Conservation (phyloP, 352 stramenopile species). For the Pythium sukuiense region DNA sequence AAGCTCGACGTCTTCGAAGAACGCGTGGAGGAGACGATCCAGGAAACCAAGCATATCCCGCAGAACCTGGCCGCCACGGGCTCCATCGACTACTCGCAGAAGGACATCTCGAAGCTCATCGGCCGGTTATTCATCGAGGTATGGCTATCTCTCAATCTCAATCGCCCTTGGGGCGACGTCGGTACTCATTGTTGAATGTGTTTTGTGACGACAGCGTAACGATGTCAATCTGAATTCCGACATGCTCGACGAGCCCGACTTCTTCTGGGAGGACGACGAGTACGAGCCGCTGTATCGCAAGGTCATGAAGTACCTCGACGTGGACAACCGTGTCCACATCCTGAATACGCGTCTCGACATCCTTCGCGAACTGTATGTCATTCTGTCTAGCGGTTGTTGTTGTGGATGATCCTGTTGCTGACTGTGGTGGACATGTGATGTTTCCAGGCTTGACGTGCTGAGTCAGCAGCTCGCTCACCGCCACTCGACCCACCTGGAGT, state of each 20-base stretch:
- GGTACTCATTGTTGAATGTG: background rate
- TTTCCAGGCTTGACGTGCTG: constrained; percentile 88
- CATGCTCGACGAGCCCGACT: constrained; percentile 93
- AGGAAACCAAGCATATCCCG: constrained; percentile 87
- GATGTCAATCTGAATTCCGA: constrained; percentile 94
- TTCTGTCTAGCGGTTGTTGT: too few species aligned
- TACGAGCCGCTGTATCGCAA: constrained; percentile 94
- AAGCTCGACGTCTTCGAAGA: constrained; percentile 94
- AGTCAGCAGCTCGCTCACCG: constrained; percentile 90
- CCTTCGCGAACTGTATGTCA: constrained; percentile 86
- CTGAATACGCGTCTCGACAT: constrained; percentile 94
- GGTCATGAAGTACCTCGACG: constrained; percentile 92
- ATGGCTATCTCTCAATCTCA: background rate
- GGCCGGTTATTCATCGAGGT: constrained; percentile 89
- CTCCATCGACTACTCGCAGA: constrained; percentile 90
- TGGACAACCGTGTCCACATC: constrained; percentile 91
- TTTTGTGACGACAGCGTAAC: constrained; percentile 55
- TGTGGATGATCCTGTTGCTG: background rate
- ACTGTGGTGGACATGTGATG: constrained; percentile 3
- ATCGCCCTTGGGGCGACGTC: background rate
- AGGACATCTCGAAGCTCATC: constrained; percentile 91
- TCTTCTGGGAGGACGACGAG: constrained; percentile 92
- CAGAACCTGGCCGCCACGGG: constrained; percentile 85
- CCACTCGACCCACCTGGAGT: constrained; percentile 90
- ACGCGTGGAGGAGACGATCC: constrained; percentile 86